These are phyloP conservation scores for Botrytis aclada DNA, from an alignment of 2,329 filamentous ascomycete genomes.

Conservation along the genomic window DNA sequence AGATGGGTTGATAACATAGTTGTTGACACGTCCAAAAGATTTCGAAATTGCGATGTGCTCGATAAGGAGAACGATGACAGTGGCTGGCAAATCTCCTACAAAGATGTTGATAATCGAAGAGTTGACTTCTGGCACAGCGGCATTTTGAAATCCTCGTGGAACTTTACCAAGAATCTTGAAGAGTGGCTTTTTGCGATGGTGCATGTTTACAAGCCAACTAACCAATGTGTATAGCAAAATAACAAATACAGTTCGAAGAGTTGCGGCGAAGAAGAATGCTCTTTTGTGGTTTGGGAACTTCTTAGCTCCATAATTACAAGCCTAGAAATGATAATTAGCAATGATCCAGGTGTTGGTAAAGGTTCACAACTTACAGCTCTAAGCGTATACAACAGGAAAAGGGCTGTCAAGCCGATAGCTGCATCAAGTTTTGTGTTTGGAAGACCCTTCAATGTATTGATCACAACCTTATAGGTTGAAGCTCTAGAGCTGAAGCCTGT, in stretches of 20 bases:
- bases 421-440: slow-evolving; percentile 70
- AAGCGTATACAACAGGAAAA: slow-evolving; percentile 74
- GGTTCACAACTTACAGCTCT: slow-evolving; percentile 44
- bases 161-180: slow-evolving; percentile 76
- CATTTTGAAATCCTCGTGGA: slow-evolving; percentile 82
- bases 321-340: slow-evolving; percentile 22
- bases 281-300: slow-evolving; percentile 68
- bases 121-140: slow-evolving; percentile 68
- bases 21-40: slow-evolving; percentile 92
- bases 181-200: slow-evolving; percentile 58
- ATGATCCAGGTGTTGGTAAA: not conserved
- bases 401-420: slow-evolving; percentile 80
- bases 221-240: slow-evolving; percentile 91
- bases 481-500: slow-evolving; percentile 63
- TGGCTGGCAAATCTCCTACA: slow-evolving; percentile 70
- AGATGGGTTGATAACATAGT: slow-evolving; percentile 92
- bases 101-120: slow-evolving; percentile 65
- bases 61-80: slow-evolving; percentile 90
- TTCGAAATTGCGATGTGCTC: slow-evolving; percentile 98
- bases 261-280: slow-evolving; percentile 84
- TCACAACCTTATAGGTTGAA: slow-evolving; percentile 76
- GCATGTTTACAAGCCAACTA: slow-evolving; percentile 77
- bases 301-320: slow-evolving; percentile 63
- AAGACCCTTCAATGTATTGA: slow-evolving; percentile 76
- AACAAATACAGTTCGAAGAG: slow-evolving; percentile 84